phyloP scores from a whole-genome alignment of 805 yeast species.

The Barnettozyma botsteinii region DNA sequence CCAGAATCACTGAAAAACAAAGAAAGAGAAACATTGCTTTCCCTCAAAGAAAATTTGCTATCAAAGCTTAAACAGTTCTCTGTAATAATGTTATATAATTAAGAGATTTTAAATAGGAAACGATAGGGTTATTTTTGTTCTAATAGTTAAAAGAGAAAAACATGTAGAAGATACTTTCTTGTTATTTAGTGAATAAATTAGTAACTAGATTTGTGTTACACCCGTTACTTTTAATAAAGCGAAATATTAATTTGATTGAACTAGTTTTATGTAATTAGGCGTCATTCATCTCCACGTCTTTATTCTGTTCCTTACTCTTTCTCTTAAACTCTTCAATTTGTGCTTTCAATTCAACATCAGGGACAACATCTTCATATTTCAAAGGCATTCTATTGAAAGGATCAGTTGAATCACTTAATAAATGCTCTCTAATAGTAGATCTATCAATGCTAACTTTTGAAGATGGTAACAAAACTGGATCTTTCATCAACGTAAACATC shows the following conservation, averaged over 20 bases:
- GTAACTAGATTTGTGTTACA: too few species aligned
- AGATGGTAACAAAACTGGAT: conserved; percentile 91
- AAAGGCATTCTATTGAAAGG: conserved; percentile 95
- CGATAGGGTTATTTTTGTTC: conserved; percentile 21
- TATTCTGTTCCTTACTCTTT: conserved; percentile 6
- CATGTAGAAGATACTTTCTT: too few species aligned
- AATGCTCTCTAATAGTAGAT: conserved; percentile 87
- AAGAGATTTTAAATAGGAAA: conserved; percentile 20
- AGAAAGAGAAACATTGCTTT: conserved; percentile 88
- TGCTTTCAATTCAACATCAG: conserved; percentile 61
- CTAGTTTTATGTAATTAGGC: background rate
- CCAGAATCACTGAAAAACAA: conserved; percentile 79
- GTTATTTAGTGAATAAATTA: too few species aligned
- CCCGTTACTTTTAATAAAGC: too few species aligned
- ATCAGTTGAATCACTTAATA: conserved; percentile 91
- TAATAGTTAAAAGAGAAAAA: background rate
- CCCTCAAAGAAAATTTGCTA: conserved; percentile 98
- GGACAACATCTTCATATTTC: conserved; percentile 80
- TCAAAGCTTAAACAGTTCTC: conserved; percentile 73
- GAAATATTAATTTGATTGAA: background rate
- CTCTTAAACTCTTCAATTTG: conserved; percentile 47
- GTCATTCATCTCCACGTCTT: conserved; percentile 18
- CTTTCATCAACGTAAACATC: conserved; percentile 92
- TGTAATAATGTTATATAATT: conserved; percentile 7
- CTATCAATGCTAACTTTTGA: conserved; percentile 83